phyloP scores from a whole-genome alignment of 2,329 filamentous ascomycete species.

The Diaporthe vaccinii region DNA sequence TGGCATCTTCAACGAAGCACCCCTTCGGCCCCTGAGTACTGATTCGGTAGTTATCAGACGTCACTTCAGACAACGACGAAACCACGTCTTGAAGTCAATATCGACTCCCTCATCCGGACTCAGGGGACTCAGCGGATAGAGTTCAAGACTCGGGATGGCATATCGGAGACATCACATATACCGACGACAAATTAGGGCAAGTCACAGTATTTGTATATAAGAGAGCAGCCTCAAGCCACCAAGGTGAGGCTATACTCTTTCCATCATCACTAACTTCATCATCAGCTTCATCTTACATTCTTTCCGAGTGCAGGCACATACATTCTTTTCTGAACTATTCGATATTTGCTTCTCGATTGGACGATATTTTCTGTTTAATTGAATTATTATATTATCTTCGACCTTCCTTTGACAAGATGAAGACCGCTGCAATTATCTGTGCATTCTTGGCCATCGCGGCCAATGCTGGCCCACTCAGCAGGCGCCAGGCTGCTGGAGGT shows the following conservation, averaged over 20 bases:
- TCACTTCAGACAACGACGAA: slow-evolving; percentile 33
- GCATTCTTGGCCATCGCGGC: slow-evolving; percentile 19
- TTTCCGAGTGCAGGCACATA: slow-evolving; percentile 27
- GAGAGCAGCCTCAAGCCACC: background rate
- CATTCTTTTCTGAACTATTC: slow-evolving; percentile 17
- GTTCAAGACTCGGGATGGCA: slow-evolving; percentile 15
- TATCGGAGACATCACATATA: background rate
- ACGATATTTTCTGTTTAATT: slow-evolving; percentile 23
- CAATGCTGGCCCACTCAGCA: slow-evolving; percentile 17
- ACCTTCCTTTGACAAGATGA: slow-evolving; percentile 30
- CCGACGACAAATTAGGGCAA: background rate
- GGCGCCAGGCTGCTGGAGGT: slow-evolving; percentile 19
- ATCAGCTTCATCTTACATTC: slow-evolving; percentile 17
- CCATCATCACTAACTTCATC: slow-evolving; percentile 1
- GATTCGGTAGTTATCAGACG: slow-evolving; percentile 24
- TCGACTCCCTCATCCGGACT: slow-evolving; percentile 7
- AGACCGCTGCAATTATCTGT: background rate
- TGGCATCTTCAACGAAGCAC: slow-evolving; percentile 15
- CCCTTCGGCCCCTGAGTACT: slow-evolving; percentile 21
- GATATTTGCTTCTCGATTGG: background rate
- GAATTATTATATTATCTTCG: background rate
- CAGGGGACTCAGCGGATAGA: background rate
- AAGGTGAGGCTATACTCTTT: background rate
- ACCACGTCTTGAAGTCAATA: slow-evolving; percentile 27
- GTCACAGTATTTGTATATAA: background rate